These are phyloP conservation scores for Trichoderma oligosporum DNA, from an alignment of 2,329 filamentous ascomycete genomes.

Conservation along the genomic window DNA sequence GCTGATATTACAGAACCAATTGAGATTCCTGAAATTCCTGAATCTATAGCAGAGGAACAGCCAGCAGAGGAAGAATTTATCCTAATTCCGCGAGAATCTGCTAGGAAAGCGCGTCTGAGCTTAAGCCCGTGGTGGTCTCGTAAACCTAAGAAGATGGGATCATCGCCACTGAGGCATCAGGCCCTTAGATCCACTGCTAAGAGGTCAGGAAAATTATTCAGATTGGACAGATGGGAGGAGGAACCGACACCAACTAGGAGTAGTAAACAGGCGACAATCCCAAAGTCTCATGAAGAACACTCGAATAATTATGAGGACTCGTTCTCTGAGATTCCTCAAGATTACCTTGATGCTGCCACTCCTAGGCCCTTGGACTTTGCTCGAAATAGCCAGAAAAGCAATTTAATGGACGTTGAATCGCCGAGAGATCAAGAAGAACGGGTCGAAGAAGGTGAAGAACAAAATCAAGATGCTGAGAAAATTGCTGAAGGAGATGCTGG, in stretches of 20 bases:
- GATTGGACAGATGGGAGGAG: constrained; percentile 2
- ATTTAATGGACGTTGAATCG: constrained; percentile 5
- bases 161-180: constrained; percentile 34
- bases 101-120: constrained; percentile 18
- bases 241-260: constrained; percentile 16
- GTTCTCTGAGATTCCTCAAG: constrained; percentile 55
- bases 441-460: not conserved
- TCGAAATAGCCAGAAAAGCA: constrained; percentile 16
- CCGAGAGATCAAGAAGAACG: constrained; percentile 1
- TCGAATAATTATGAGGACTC: constrained; percentile 49
- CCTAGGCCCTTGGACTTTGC: constrained; percentile 31
- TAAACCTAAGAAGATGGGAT: constrained; percentile 36
- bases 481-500: not conserved
- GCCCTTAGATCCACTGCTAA: constrained; percentile 32
- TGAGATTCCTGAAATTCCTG: constrained; percentile 13
- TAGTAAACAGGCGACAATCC: not conserved
- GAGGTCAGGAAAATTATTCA: constrained; percentile 23
- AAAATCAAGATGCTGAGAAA: constrained; percentile 5
- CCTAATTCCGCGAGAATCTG: constrained; percentile 9
- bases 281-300: constrained; percentile 27
- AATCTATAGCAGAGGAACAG: not conserved
- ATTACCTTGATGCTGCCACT: constrained; percentile 48
- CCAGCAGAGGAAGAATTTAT: constrained; percentile 1
- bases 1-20: constrained; percentile 15
- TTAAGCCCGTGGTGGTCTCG: constrained; percentile 31